Base-by-base conservation (phyloP, 495 filamentous ascomycete genomes). In the Immersiella caudata region DNA sequence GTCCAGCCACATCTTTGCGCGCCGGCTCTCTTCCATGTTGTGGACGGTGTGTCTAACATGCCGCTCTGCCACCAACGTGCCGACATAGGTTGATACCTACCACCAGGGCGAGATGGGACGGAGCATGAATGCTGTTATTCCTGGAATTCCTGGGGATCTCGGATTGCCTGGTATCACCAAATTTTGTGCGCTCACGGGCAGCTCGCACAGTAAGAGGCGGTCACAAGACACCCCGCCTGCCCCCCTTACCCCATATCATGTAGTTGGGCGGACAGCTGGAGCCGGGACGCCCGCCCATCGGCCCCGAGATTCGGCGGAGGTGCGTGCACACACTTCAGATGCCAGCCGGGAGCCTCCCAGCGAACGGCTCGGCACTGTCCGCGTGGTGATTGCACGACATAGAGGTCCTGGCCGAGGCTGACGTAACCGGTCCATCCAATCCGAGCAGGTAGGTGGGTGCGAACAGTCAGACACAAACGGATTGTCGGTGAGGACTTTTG, bases 141-240 rank as follows among this genome's bases (percentile, higher is more conserved):
- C 11, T 46, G 16, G 40, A 46, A 6, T 18, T 18, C 40, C 40
- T 46, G 16, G 40, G 40, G 40, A 46, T 46, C 14, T 4, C 40
- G 16, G 29, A 33, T 33, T 33, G 29, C 29, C 29, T 33, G 59
- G 59, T 40, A 51, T 25, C 36, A 24, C 20, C 22, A 25, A 49
- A 24, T 60, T 18, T 18, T 46, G 40, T 46, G 40, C 40, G 40
- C 40, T 46, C 40, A 14, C 40, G 18, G 58, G 11, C 24, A 46
- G 40, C 40, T 46, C 40, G 40, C 40, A 46, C 40, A 46, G 40
- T 46, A 46, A 46, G 40, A 46, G 16, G 16, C 9, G 40, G 54
- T 57, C 54, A 57, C 54, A 57, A 57, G 54, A 57, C 51, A 33
- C 29, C 29, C 29, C 29, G 29, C 29, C n/a, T n/a, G n/a, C n/a